Base-by-base conservation (phyloP, 495 filamentous ascomycete genomes). In the Penicillium bovifimosum region DNA sequence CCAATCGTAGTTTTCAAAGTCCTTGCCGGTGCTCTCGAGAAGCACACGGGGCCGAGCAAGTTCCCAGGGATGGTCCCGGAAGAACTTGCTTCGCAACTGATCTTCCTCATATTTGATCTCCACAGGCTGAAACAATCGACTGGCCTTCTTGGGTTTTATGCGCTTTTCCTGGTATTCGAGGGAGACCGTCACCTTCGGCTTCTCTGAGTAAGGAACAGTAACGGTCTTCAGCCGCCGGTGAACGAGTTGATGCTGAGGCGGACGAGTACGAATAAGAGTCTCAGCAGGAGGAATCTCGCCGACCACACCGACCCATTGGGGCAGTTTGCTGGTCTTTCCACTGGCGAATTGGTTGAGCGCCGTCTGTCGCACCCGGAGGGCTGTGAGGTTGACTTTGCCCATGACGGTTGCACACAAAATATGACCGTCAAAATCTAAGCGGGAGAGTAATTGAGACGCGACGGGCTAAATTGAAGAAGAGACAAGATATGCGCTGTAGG, bases 51-150 rank as follows among this genome's bases (percentile, higher is more conserved):
- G 93, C 56, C 93, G 79, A 27, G 95, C 93, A 61, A 98, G 76
- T 67, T 98, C 93, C 93, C 93, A 98, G 5, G 93, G 93, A 70
- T 98, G 93, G 68, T 98, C 91, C 53, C 76, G 77, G 74, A 86
- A 97, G 74, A 97, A 98, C 26, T 86, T 73, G 50, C 62, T 74
- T 43, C 93, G 85, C 58, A 97, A 74, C 54, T 76, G 69, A 67
- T 98, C 95, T 68, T 98, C 93, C 41, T 90, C 87, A 67, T 91
- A 95, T 47, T 76, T 76, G 46, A 98, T 82, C 49, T 74, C 63
- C 44, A 90, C 80, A 5, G 93, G 93, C 60, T 84, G 79, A 72
- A 90, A 97, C 60, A 95, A 65, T 49, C 84, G 79, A 64, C 84
- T 89, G 6, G 87, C 72, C 65, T 84, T 87, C 60, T 80, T 80